phyloP scores from a whole-genome alignment of 345 rosid species.

The Psidium friedrichsthalianum region DNA sequence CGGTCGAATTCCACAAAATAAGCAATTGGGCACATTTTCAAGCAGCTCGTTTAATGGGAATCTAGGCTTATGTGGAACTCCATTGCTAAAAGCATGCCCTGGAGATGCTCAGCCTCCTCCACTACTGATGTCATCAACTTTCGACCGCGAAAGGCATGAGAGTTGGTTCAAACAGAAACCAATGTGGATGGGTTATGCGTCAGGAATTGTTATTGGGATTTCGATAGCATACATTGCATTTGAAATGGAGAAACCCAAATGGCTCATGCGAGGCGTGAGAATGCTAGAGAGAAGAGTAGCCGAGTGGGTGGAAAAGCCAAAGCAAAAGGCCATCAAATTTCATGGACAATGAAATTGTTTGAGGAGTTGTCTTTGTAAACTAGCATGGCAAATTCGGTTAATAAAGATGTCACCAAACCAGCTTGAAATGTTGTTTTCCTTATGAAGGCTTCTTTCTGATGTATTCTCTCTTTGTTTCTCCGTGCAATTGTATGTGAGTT shows the following conservation, averaged over 20 bases:
- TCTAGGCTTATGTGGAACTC: too few relatives aligned
- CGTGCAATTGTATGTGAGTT: neutral
- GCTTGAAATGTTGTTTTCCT: accelerated
- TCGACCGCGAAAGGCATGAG: slow-evolving; percentile 4
- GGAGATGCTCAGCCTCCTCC: too few relatives aligned
- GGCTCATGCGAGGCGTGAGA: neutral
- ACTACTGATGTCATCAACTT: neutral
- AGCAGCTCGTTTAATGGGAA: too few relatives aligned
- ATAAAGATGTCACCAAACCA: accelerated
- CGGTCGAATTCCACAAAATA: too few relatives aligned
- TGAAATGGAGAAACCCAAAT: neutral
- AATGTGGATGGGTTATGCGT: too few relatives aligned
- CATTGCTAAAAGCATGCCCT: too few relatives aligned
- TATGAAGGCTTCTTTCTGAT: neutral
- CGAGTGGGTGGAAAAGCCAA: neutral
- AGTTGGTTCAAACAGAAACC: slow-evolving; percentile 1
- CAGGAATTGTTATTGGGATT: neutral
- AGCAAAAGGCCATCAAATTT: neutral
- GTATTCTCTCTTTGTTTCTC: accelerated
- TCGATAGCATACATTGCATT: neutral
- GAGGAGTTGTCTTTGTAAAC: neutral
- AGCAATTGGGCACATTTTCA: too few relatives aligned
- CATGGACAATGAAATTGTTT: neutral
- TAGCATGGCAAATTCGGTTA: neutral
- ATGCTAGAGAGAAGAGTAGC: neutral